Percentiles rank a stretch among this genome's conserved stretches.
Conservation (phyloP, 495 filamentous ascomycete species). For the Aspergillus homomorphus region DNA sequence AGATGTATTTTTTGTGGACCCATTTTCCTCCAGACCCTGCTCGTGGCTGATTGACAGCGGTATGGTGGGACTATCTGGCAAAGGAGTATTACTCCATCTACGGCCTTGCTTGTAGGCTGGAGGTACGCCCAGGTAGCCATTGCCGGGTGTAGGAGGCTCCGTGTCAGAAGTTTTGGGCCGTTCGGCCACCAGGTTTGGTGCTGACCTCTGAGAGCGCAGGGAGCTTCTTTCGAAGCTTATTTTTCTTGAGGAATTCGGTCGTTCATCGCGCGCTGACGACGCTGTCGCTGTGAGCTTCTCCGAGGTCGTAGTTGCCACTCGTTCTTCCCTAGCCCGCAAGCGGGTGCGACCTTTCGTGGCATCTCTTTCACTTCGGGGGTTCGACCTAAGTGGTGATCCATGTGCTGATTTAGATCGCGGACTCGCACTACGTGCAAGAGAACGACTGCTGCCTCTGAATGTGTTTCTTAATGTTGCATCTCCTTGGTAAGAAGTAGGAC, state of each 20-base stretch:
- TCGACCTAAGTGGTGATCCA: slow-evolving; percentile 18
- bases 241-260: slow-evolving; percentile 6
- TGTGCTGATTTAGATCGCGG: slow-evolving; percentile 21
- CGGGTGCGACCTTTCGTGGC: slow-evolving; percentile 2
- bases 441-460: slow-evolving; percentile 19
- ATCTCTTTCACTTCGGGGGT: neutral
- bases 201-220: slow-evolving; percentile 32
- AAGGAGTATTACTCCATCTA: slow-evolving; percentile 37
- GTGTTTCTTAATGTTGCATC: slow-evolving; percentile 47
- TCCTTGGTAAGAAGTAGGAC: slow-evolving; percentile 39
- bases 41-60: slow-evolving; percentile 21
- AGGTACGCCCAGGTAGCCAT: slow-evolving; percentile 34
- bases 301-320: neutral
- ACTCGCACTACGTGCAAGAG: slow-evolving; percentile 22
- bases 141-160: slow-evolving; percentile 14
- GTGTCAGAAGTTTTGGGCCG: slow-evolving; percentile 13
- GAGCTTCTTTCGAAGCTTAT: neutral
- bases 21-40: slow-evolving; percentile 8
- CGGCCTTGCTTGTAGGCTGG: slow-evolving; percentile 37
- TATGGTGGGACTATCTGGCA: slow-evolving; percentile 44
- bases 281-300: neutral
- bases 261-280: slow-evolving; percentile 10
- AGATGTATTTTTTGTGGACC: slow-evolving; percentile 17
- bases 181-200: slow-evolving; percentile 30
- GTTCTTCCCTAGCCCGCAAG: slow-evolving; percentile 8